Evolutionary conservation across 1,284 basidiomycete species (phyloP), one percentile per base, ranked within the genome.

Genomic region (Mycosarcoma mackinlayi): DNA sequence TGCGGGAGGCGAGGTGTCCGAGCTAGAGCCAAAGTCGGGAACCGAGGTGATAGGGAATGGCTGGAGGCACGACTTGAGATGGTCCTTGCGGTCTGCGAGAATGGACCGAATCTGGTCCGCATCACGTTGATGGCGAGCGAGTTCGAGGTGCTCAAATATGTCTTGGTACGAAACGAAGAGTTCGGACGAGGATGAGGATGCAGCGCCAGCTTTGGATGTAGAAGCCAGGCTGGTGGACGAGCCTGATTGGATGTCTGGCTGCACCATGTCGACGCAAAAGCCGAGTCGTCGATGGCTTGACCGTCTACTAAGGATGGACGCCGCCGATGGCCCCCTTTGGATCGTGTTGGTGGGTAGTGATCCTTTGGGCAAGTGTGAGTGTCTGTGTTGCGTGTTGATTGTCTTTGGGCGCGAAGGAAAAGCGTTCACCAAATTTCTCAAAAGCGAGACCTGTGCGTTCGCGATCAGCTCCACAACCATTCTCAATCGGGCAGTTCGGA

Each of bases 91-190:
- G 34, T 46, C 16, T 1, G 45, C 35, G 33, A 79, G 72, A 30
- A 76, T 42, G 24, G 45, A 31, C 16, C 50, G 55, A 11, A 79
- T 55, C 40, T 73, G 56, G 1, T 50, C 44, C 1, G 68, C 39
- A 21, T 65, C 54, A 21, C 52, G 52, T 18, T 53, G 61, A 34
- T 66, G 71, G 18, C 71, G 59, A 42, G 74, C 63, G 11, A 69
- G 56, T 46, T 80, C 78, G 25, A 80, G 65, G 39, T 77, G 69
- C 53, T 80, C 74, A 47, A 73, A 78, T 37, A 80, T 47, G 37
- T 80, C 78, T 40, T 74, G 65, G 46, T 62, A 80, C 6, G 76
- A 76, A 34, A 69, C 56, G 16, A 69, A 69, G 23, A 47, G 18
- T 3, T 18, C 33, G 30, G 66, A 67, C 3, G 57, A 42, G 16